Evolutionary conservation across 176 grass and related monocot genomes (phyloP), one percentile per base, ranked within the genome.

Genomic region (Pontederia crassipes): DNA sequence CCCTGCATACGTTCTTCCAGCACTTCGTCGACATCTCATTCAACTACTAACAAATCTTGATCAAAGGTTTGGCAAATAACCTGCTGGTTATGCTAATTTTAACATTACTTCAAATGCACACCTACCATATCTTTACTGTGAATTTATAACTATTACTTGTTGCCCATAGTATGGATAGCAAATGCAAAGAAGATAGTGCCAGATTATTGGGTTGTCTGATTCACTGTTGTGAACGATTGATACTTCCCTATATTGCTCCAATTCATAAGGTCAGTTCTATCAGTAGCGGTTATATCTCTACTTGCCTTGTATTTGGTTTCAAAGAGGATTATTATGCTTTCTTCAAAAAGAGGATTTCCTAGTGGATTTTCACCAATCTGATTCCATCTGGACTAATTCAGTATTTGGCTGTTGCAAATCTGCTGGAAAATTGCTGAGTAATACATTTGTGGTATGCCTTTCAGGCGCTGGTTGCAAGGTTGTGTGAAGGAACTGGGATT

Each of bases 241-340:
- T 97, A 71, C 93, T 97, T 82, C 93, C 93, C 52, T 97, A 97
- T 66, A 91, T 97, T 82, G 84, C 87, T 79, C 87, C 93, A 62
- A 72, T 97, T 72, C 93, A 97, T 78, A 97, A 97, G 84, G 92
- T 97, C 69, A 15, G 24, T 62, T 58, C 57, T 66, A 40, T 40
- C 32, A 40, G 3, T 2, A 4, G 32, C 0, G 32, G 32, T 40
- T 40, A 40, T 7, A 40, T 40, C n/a, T 35, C 28, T 15, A 32
- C 8, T 65, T 11, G 45, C 61, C 1, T 27, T 17, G 81, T 29
- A 81, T 77, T 48, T 77, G 65, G 28, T 77, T 60, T 48, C 28
- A 57, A 66, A 40, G 32, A 7, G 32, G 1, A 40, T 40, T 40
- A 40, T 7, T 40, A 4, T 4, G 2, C 6, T 40, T 40, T 40